These are phyloP conservation scores for Backusella luteola DNA, from an alignment of 192 early-diverging fungal species.

Conservation along the genomic window DNA sequence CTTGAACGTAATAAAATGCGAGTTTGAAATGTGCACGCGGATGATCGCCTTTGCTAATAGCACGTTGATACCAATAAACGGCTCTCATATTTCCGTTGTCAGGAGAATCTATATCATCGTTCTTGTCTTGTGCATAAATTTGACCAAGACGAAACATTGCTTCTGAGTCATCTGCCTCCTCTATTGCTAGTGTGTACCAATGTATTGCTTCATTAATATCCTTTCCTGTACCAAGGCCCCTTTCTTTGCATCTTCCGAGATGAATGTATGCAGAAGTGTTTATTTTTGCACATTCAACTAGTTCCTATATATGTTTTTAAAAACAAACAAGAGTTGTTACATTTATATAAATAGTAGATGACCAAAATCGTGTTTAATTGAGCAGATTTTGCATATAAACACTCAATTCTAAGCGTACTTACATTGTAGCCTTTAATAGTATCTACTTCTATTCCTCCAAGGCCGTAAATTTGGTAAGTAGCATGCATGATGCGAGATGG, in stretches of 20 bases:
- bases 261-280: constrained; percentile 24
- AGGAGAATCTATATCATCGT: neutral
- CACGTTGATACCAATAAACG: constrained; percentile 29
- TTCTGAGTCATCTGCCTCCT: constrained; percentile 23
- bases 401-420: neutral
- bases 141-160: constrained; percentile 35
- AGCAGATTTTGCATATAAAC: neutral
- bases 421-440: constrained; percentile 20
- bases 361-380: neutral
- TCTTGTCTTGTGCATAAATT: constrained; percentile 19
- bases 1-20: constrained; percentile 23
- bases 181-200: constrained; percentile 29
- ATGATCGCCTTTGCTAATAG: constrained; percentile 21
- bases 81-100: constrained; percentile 3
- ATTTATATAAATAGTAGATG: constrained; percentile 1
- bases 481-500: constrained; percentile 31
- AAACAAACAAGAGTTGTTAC: constrained; percentile 3
- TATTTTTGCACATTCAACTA: constrained; percentile 20
- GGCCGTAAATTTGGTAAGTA: constrained; percentile 20
- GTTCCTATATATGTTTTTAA: constrained; percentile 14
- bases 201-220: constrained; percentile 17
- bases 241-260: constrained; percentile 31
- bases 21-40: constrained; percentile 23
- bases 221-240: constrained; percentile 24
- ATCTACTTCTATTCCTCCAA: constrained; percentile 20